phyloP scores from a whole-genome alignment of 352 stramenopile species.

The Halophytophthora batemanensis region DNA sequence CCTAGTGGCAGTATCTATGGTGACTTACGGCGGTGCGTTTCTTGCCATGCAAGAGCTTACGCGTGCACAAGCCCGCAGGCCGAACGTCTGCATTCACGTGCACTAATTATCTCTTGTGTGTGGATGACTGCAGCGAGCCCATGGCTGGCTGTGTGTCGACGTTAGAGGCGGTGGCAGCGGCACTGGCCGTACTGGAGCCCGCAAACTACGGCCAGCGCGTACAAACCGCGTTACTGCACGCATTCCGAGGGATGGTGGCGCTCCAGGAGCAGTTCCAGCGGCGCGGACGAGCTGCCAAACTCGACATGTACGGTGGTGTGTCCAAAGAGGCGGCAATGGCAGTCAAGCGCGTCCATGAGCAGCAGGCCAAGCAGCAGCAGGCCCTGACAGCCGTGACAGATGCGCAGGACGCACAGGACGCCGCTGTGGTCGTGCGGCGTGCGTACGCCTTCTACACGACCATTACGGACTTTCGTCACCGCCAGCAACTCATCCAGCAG shows the following conservation, averaged over 20 bases:
- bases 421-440: conserved; percentile 8
- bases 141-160: conserved; percentile 76
- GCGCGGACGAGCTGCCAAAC: conserved; percentile 22
- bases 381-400: neutral
- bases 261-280: conserved; percentile 48
- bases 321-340: conserved; percentile 37
- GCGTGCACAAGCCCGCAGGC: no score
- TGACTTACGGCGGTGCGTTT: conserved; percentile 40
- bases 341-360: conserved; percentile 16
- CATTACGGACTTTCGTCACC: conserved; percentile 54
- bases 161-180: conserved; percentile 59
- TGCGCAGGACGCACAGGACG: neutral
- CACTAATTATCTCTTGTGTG: no score
- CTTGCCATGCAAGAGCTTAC: no score
- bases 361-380: conserved; percentile 2
- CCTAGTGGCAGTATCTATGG: conserved; percentile 53
- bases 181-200: conserved; percentile 45
- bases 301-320: conserved; percentile 36
- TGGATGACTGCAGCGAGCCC: conserved; percentile 41
- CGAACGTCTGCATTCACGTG: no score
- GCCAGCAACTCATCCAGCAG: conserved; percentile 48
- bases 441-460: conserved; percentile 66
- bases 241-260: conserved; percentile 58
- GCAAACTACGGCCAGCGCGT: conserved; percentile 8
- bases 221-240: conserved; percentile 29